Conservation (phyloP, 2,329 filamentous ascomycete species). For the Pseudocercospora pini-densiflorae region DNA sequence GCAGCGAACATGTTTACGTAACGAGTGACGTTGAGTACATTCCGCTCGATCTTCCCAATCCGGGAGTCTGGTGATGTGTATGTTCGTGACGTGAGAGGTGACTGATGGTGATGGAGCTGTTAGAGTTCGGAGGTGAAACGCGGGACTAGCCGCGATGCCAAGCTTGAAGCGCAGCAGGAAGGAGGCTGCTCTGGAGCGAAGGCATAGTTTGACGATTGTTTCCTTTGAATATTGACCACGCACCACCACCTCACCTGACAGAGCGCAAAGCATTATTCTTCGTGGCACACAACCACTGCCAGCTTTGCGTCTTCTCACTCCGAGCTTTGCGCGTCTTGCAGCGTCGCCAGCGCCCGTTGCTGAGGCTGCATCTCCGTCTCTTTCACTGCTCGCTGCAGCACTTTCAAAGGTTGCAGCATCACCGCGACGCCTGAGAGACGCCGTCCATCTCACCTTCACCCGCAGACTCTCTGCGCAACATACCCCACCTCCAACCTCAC, state of each 20-base stretch:
- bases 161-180: neutral
- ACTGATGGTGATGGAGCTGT: neutral
- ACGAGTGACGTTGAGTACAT: neutral
- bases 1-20: conserved; percentile 23
- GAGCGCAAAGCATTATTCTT: neutral
- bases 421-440: neutral
- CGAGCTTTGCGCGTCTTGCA: neutral
- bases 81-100: neutral
- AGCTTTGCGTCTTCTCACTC: neutral
- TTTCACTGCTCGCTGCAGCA: neutral
- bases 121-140: neutral
- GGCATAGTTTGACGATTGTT: neutral
- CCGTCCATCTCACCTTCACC: neutral
- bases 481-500: neutral
- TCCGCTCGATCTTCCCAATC: too few relatives aligned
- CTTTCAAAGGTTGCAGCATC: neutral
- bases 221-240: neutral
- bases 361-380: neutral
- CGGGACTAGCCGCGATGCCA: neutral
- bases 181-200: neutral
- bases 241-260: neutral
- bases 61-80: too few relatives aligned
- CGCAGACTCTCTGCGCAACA: neutral
- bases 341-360: neutral
- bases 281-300: neutral